These are phyloP conservation scores for Mycotypha africana DNA, from an alignment of 371 early-diverging fungal species.

Conservation along the genomic window DNA sequence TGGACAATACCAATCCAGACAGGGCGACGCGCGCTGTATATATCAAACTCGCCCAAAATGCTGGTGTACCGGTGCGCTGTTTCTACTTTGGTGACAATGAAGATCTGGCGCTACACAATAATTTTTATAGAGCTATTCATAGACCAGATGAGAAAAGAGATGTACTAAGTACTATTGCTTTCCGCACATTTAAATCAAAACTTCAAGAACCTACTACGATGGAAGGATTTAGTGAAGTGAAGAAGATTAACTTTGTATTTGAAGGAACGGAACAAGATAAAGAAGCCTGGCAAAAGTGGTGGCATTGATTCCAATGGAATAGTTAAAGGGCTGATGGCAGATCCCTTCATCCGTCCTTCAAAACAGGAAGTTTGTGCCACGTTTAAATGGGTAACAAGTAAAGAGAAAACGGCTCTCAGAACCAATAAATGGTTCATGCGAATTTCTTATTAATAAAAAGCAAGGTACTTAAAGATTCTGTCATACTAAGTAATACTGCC, in stretches of 20 bases:
- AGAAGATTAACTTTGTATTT: constrained; percentile 59
- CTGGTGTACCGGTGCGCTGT: constrained; percentile 56
- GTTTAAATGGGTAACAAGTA: no score
- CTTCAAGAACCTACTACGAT: constrained; percentile 45
- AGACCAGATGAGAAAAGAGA: constrained; percentile 18
- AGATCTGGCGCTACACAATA: constrained; percentile 74
- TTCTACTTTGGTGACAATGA: constrained; percentile 61
- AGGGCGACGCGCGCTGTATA: constrained; percentile 55
- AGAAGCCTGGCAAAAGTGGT: constrained; percentile 43
- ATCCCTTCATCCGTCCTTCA: no score
- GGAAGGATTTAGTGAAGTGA: constrained; percentile 66
- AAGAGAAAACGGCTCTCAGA: no score
- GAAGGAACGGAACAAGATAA: constrained; percentile 38
- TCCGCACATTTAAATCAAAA: constrained; percentile 38
- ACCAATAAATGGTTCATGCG: no score
- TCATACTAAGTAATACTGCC: no score
- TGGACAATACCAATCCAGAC: constrained; percentile 85
- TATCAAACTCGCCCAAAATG: constrained; percentile 54
- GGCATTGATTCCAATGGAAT: no score
- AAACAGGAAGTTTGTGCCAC: no score
- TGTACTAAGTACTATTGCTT: constrained; percentile 53
- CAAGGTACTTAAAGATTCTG: no score
- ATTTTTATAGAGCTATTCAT: constrained; percentile 53
- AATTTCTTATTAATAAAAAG: no score
- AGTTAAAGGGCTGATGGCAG: no score